Percentiles rank a stretch among this genome's conserved stretches.
Evolutionary conservation across 495 filamentous ascomycete species (phyloP).

Genomic region (Neurospora hispaniola): DNA sequence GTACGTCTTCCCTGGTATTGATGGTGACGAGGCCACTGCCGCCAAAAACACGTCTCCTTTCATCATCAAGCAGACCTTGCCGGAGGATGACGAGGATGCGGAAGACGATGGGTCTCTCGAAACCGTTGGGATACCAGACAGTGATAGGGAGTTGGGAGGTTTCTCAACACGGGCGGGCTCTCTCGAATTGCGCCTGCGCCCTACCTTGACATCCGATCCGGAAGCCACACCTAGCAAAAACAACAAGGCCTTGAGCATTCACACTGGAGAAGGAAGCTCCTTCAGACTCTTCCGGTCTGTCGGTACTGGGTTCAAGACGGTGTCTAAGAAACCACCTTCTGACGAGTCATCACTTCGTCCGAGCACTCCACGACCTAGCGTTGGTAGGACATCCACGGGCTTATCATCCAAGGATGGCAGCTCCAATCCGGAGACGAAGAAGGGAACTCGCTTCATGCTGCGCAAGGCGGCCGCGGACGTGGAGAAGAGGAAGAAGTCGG

Average conservation of each 20-base stretch:
- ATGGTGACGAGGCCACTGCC: constrained; percentile 38
- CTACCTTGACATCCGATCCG: constrained; percentile 59
- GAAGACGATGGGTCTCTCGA: constrained; percentile 31
- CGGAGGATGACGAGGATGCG: constrained; percentile 50
- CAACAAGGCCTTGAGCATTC: constrained; percentile 40
- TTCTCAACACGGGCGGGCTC: constrained; percentile 51
- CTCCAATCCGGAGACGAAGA: constrained; percentile 40
- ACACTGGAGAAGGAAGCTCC: constrained; percentile 36
- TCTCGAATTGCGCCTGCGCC: constrained; percentile 66
- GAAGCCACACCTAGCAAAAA: constrained; percentile 29
- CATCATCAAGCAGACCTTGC: constrained; percentile 66
- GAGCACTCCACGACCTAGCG: constrained; percentile 34
- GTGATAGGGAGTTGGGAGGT: constrained; percentile 23
- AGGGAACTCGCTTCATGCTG: constrained; percentile 34
- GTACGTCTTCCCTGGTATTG: constrained; percentile 83
- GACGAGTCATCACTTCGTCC: constrained; percentile 47
- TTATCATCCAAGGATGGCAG: constrained; percentile 33
- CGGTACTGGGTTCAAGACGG: constrained; percentile 27
- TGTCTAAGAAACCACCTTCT: constrained; percentile 51
- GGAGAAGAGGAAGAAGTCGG: constrained; percentile 48
- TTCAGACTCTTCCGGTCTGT: constrained; percentile 43
- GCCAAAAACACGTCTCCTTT: constrained; percentile 64
- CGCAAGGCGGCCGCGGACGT: constrained; percentile 24
- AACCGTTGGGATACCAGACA: constrained; percentile 9
- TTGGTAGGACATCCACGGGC: constrained; percentile 40